A percentile compares a stretch with the other conserved stretches of the same genome.
These are phyloP conservation scores for Pleurotus pulmonarius DNA, from an alignment of 768 basidiomycete species.

Conservation along the genomic window DNA sequence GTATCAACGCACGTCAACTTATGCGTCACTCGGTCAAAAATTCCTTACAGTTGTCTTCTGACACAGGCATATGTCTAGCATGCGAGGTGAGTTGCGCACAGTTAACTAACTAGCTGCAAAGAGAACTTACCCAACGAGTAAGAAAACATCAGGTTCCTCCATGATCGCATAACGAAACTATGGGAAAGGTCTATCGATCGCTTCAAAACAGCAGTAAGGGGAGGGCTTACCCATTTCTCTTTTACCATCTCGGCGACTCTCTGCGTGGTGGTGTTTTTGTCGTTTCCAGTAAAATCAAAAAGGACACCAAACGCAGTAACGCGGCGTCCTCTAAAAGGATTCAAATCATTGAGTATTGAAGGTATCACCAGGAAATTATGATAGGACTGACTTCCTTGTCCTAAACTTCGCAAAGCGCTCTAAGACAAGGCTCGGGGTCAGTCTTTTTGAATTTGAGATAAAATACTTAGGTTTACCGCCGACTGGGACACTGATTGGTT, in stretches of 20 bases:
- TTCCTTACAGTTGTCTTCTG: slow-evolving; percentile 56
- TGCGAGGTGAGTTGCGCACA: not conserved
- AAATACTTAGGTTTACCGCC: slow-evolving; percentile 22
- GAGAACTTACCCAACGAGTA: slow-evolving; percentile 53
- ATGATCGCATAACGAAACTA: slow-evolving; percentile 75
- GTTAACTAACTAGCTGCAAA: not conserved
- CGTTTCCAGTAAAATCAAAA: slow-evolving; percentile 72
- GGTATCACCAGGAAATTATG: not conserved
- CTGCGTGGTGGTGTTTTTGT: slow-evolving; percentile 72
- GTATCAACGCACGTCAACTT: not conserved
- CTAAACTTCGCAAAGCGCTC: slow-evolving; percentile 68
- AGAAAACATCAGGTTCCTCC: slow-evolving; percentile 79
- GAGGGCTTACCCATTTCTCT: slow-evolving; percentile 60
- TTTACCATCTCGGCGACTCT: slow-evolving; percentile 70
- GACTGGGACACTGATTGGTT: slow-evolving; percentile 30
- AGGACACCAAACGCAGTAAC: slow-evolving; percentile 81
- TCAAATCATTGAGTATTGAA: not conserved
- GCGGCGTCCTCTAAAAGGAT: slow-evolving; percentile 45
- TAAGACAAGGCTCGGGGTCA: slow-evolving; percentile 16
- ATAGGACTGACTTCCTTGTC: slow-evolving; percentile 54
- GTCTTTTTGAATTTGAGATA: not conserved
- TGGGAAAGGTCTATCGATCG: not conserved
- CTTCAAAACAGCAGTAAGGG: not conserved
- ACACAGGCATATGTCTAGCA: slow-evolving; percentile 77
- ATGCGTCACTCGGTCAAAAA: not conserved